Evolutionary conservation across 495 filamentous ascomycete species (phyloP).

Genomic region (Tuber brumale): DNA sequence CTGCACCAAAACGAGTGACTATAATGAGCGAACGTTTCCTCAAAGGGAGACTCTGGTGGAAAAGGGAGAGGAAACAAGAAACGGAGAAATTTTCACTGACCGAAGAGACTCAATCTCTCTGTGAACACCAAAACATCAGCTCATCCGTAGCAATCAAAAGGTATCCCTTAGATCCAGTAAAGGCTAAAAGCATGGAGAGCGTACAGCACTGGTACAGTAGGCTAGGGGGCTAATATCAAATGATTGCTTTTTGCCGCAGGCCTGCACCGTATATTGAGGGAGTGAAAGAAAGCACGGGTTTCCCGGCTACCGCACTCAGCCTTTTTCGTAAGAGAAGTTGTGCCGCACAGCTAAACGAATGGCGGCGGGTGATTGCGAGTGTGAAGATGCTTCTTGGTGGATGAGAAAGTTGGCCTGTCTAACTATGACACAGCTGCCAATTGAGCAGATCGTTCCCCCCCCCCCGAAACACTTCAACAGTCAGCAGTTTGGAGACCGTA

Average conservation of each 20-base stretch:
- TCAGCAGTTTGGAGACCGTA: neutral
- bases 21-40: slow-evolving; percentile 36
- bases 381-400: neutral
- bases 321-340: neutral
- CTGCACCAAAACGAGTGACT: slow-evolving; percentile 28
- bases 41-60: slow-evolving; percentile 22
- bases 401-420: neutral
- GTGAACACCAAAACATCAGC: slow-evolving; percentile 21
- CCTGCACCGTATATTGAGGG: slow-evolving; percentile 1
- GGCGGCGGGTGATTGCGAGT: neutral
- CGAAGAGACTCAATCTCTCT: slow-evolving; percentile 26
- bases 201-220: neutral
- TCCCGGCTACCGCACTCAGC: neutral
- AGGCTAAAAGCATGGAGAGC: slow-evolving; percentile 8
- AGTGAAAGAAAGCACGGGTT: neutral
- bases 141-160: slow-evolving; percentile 32
- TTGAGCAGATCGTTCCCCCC: neutral
- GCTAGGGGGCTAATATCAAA: slow-evolving; percentile 2
- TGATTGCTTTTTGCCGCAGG: neutral
- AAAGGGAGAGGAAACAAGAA: slow-evolving; percentile 10
- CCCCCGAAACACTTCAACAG: neutral
- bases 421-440: neutral
- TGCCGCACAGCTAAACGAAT: neutral
- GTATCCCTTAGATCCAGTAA: slow-evolving; percentile 17
- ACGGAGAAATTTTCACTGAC: slow-evolving; percentile 14